phyloP scores from a whole-genome alignment of 2,329 filamentous ascomycete species.

The Byssoonygena ceratinophila region DNA sequence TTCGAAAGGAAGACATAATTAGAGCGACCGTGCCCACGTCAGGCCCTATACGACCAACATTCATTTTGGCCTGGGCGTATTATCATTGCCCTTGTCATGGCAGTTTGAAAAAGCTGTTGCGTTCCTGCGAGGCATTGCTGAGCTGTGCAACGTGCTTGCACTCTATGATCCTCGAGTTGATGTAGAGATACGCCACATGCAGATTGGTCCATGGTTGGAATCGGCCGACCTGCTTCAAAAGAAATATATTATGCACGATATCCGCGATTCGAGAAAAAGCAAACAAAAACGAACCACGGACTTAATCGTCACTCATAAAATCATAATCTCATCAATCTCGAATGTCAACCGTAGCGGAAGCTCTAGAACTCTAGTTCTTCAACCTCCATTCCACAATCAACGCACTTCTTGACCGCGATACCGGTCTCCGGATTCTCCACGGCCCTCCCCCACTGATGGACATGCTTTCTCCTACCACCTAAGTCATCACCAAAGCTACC shows the following conservation, averaged over 20 bases:
- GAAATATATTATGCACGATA: no score
- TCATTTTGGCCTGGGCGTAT: not conserved
- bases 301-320: not conserved
- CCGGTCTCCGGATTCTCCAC: slow-evolving; percentile 49
- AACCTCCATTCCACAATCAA: slow-evolving; percentile 57
- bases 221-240: no score
- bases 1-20: no score
- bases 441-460: slow-evolving; percentile 69
- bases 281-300: not conserved
- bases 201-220: no score
- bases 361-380: slow-evolving; percentile 50
- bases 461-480: slow-evolving; percentile 58
- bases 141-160: no score
- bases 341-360: not conserved
- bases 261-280: not conserved
- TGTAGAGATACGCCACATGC: no score
- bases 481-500: slow-evolving; percentile 67
- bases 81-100: not conserved
- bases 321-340: not conserved
- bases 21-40: not conserved
- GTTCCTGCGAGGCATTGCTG: no score
- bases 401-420: slow-evolving; percentile 58
- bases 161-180: no score
- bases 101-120: no score
- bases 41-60: not conserved